Percentiles rank a stretch among this genome's conserved stretches.
Conservation (phyloP, 2,329 filamentous ascomycete genomes). For the Dothidotthia symphoricarpi region DNA sequence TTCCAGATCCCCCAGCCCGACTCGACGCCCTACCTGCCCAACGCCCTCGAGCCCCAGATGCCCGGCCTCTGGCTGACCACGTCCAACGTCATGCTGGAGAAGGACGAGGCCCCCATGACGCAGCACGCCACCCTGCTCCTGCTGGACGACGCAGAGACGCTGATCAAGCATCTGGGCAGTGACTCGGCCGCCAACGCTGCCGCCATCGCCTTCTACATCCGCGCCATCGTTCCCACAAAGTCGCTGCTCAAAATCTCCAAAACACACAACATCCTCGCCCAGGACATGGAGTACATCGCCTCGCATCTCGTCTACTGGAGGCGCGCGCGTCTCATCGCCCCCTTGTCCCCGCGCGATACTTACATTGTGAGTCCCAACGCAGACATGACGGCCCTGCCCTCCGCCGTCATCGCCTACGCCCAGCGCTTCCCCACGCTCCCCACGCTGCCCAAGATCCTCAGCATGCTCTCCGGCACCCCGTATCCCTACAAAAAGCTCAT, state of each 20-base stretch:
- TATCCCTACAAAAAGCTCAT: conserved; percentile 80
- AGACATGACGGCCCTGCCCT: conserved; percentile 68
- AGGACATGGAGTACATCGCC: conserved; percentile 81
- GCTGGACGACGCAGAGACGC: conserved; percentile 76
- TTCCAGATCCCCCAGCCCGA: conserved; percentile 62
- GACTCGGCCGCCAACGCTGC: conserved; percentile 74
- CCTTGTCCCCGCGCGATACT: conserved; percentile 82
- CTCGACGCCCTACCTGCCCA: conserved; percentile 71
- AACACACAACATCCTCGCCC: conserved; percentile 69
- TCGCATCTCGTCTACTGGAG: conserved; percentile 96
- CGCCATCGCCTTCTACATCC: conserved; percentile 72
- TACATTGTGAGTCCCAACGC: conserved; percentile 93
- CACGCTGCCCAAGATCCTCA: conserved; percentile 81
- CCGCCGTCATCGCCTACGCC: conserved; percentile 70
- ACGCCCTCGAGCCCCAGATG: conserved; percentile 65
- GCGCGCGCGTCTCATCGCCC: conserved; percentile 84
- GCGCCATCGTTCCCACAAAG: conserved; percentile 59
- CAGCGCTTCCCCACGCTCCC: conserved; percentile 80
- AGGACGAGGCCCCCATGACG: conserved; percentile 69
- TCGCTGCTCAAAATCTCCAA: conserved; percentile 71
- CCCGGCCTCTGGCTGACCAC: conserved; percentile 85
- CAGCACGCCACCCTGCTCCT: conserved; percentile 86
- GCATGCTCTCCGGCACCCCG: conserved; percentile 74
- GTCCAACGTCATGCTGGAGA: conserved; percentile 69
- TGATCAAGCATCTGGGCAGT: conserved; percentile 66